phyloP scores from a whole-genome alignment of 106 monocot species.

The Posidonia australis region DNA sequence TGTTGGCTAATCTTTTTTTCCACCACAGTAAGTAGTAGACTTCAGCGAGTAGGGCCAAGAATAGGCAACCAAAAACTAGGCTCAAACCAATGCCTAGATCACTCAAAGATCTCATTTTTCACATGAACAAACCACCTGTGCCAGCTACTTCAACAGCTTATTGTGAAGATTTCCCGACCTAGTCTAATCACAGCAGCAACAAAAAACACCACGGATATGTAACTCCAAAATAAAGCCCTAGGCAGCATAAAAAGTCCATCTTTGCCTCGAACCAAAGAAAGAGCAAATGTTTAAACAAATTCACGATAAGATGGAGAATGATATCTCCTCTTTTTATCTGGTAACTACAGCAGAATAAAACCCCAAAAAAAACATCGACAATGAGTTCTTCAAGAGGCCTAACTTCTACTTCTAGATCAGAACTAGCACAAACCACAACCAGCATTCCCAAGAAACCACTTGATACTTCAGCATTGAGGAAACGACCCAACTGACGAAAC shows the following conservation, averaged over 20 bases:
- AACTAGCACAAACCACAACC: neutral
- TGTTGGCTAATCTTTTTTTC: slow-evolving; percentile 33
- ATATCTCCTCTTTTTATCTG: too few relatives aligned
- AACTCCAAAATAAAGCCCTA: too few relatives aligned
- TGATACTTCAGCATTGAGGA: too few relatives aligned
- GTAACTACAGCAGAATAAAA: too few relatives aligned
- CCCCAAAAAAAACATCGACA: neutral
- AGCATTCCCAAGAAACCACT: too few relatives aligned
- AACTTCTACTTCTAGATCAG: too few relatives aligned
- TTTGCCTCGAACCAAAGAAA: neutral
- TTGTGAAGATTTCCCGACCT: too few relatives aligned
- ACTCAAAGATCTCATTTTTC: slow-evolving; percentile 16
- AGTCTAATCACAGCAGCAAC: neutral
- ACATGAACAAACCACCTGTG: neutral
- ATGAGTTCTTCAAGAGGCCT: too few relatives aligned
- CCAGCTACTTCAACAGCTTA: too few relatives aligned
- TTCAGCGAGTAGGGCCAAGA: slow-evolving; percentile 26
- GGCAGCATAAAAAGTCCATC: neutral
- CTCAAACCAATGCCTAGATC: slow-evolving; percentile 18
- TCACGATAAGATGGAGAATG: too few relatives aligned
- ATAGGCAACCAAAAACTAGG: slow-evolving; percentile 15
- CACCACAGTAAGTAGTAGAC: slow-evolving; percentile 72
- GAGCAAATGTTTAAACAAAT: too few relatives aligned
- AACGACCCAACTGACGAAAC: neutral
- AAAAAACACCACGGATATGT: neutral